Evolutionary conservation across 257 asterid genomes (phyloP).

Genomic region (Coffea eugenioides): DNA sequence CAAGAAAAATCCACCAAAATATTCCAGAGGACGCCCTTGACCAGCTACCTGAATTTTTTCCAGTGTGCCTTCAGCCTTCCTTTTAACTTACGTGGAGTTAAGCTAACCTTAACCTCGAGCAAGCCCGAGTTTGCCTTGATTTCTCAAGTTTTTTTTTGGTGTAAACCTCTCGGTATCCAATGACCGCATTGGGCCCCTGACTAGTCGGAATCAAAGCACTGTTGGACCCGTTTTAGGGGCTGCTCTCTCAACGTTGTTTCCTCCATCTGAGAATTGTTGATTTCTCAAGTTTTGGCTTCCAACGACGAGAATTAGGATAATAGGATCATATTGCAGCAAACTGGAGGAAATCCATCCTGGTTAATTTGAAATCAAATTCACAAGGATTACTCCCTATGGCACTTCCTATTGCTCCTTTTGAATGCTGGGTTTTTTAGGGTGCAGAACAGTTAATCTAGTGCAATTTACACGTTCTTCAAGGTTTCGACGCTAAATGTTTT

Average conservation of each 20-base stretch:
- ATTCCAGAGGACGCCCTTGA: constrained; percentile 47
- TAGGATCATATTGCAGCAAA: not conserved
- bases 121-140: not conserved
- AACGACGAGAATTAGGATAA: not conserved
- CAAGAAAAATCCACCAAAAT: constrained; percentile 64
- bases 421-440: not conserved
- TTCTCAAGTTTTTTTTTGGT: not conserved
- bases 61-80: not conserved
- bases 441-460: not conserved
- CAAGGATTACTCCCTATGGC: not conserved
- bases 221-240: too few relatives aligned
- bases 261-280: too few relatives aligned
- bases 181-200: too few relatives aligned
- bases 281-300: not conserved
- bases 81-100: not conserved
- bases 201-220: too few relatives aligned
- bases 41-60: constrained; percentile 32
- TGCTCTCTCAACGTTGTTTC: too few relatives aligned
- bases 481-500: not conserved
- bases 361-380: not conserved
- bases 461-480: not conserved
- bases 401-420: too few relatives aligned
- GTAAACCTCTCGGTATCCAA: too few relatives aligned
- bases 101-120: not conserved
- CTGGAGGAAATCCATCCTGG: not conserved